Percentiles rank a stretch among this genome's conserved stretches.
Conservation (phyloP, 2,329 filamentous ascomycete species). For the Fusarium sp. region DNA sequence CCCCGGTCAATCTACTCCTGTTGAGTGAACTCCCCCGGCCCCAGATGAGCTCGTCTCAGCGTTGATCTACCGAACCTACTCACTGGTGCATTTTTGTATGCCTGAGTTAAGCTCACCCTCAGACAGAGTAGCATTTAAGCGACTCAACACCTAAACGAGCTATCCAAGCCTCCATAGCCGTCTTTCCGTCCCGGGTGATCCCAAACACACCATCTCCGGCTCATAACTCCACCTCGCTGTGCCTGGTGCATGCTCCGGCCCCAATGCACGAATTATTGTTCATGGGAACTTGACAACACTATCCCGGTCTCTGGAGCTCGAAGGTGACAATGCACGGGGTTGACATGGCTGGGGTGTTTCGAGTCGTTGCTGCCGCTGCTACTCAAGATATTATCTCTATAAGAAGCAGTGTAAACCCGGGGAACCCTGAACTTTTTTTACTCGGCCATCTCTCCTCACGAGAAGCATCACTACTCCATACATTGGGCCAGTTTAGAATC, state of each 20-base stretch:
- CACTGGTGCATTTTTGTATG: slow-evolving; percentile 1
- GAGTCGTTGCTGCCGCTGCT: neutral
- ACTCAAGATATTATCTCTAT: slow-evolving; percentile 24
- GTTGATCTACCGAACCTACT: slow-evolving; percentile 29
- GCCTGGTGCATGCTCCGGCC: slow-evolving; percentile 16
- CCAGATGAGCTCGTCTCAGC: slow-evolving; percentile 1
- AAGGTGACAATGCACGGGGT: slow-evolving; percentile 15
- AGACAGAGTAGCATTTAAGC: neutral
- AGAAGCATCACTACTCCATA: slow-evolving; percentile 16
- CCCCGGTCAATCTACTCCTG: neutral
- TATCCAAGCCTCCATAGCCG: slow-evolving; percentile 23
- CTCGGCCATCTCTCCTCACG: slow-evolving; percentile 25
- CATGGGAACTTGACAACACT: neutral
- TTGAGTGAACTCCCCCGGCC: neutral
- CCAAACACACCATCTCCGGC: slow-evolving; percentile 30
- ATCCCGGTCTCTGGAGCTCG: neutral
- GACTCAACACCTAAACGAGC: neutral
- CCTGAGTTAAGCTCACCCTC: neutral
- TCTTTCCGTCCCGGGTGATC: slow-evolving; percentile 34
- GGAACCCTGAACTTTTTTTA: neutral
- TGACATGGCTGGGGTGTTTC: neutral
- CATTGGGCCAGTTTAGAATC: neutral
- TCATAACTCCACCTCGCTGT: slow-evolving; percentile 25
- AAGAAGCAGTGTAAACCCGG: slow-evolving; percentile 33
- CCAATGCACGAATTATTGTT: slow-evolving; percentile 2